Conservation (phyloP, 2,329 filamentous ascomycete species). For the Ciborinia camelliae region DNA sequence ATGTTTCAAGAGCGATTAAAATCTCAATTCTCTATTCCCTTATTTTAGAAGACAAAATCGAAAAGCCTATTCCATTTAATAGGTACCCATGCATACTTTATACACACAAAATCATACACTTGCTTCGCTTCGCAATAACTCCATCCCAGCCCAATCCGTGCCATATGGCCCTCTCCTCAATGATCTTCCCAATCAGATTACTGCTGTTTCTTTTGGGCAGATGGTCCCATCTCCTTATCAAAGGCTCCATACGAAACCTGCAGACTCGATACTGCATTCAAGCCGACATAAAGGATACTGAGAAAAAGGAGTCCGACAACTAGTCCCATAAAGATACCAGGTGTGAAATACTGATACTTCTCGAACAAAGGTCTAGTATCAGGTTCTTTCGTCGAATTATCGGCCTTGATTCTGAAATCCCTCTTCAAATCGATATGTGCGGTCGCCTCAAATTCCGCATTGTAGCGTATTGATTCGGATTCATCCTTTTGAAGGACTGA, state of each 20-base stretch:
- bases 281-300: constrained; percentile 72
- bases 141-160: background rate
- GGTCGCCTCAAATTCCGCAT: constrained; percentile 59
- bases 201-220: constrained; percentile 78
- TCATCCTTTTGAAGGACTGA: background rate
- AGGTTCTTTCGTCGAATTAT: constrained; percentile 44
- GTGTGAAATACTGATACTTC: constrained; percentile 91
- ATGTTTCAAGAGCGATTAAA: no score
- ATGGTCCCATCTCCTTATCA: constrained; percentile 91
- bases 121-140: constrained; percentile 6
- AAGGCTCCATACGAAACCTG: constrained; percentile 93
- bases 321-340: constrained; percentile 86
- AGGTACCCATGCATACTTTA: constrained; percentile 14
- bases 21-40: background rate
- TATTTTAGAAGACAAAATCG: background rate
- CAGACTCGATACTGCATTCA: constrained; percentile 73
- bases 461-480: constrained; percentile 47
- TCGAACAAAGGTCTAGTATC: constrained; percentile 67
- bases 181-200: constrained; percentile 25
- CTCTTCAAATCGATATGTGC: constrained; percentile 75
- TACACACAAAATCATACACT: constrained; percentile 18
- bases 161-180: background rate
- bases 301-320: constrained; percentile 68
- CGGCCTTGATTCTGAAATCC: constrained; percentile 36
- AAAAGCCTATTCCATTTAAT: constrained; percentile 7